Base-by-base conservation (phyloP, 352 stramenopile genomes). In the Globisporangium abappressorium region DNA sequence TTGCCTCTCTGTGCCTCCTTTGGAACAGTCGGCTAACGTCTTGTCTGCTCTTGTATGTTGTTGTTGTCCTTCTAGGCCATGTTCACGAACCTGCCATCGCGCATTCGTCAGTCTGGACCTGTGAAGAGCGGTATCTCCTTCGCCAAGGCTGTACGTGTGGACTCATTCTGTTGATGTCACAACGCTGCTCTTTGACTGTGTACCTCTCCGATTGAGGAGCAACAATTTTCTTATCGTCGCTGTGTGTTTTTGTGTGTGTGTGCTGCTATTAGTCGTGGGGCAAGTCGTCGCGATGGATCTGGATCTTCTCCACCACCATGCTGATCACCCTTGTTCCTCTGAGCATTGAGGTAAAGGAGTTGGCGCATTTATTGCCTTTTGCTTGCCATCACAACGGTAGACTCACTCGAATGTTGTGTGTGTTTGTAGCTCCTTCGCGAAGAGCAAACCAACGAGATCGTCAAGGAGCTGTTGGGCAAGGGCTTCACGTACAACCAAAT, bases 401-500 rank as follows among this genome's bases (percentile, higher is more conserved):
- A 24, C 14, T 64, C 30, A 51, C 22, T 5, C 57, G 0, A n/a
- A 30, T 53, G 22, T 69, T 22, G 9, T 38, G 46, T 46, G 15
- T 71, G 20, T 68, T 1, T 66, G 53, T 56, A 90, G 85, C 82
- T 93, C 62, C 72, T 93, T 28, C 85, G 85, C 64, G 85, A 93
- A 71, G 85, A 93, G 69, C 85, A 93, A 73, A 91, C 85, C 38
- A 93, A 93, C 64, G 85, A 93, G 66, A 80, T 91, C 49, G 85
- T 91, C 49, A 93, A 92, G 77, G 85, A 93, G 65, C 71, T 93
- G 51, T 64, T 92, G 54, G 78, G 76, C 73, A 93, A 93, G 76
- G 87, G 87, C 18, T 95, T 93, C 71, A 90, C 73, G 59, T 88
- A 92, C 68, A 82, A 87, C 73, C 87, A 95, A 72, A 91, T 95